A percentile compares a stretch with the other conserved stretches of the same genome.
These are phyloP conservation scores for Xylaria digitata DNA, from an alignment of 2,329 filamentous ascomycete species.

Conservation along the genomic window DNA sequence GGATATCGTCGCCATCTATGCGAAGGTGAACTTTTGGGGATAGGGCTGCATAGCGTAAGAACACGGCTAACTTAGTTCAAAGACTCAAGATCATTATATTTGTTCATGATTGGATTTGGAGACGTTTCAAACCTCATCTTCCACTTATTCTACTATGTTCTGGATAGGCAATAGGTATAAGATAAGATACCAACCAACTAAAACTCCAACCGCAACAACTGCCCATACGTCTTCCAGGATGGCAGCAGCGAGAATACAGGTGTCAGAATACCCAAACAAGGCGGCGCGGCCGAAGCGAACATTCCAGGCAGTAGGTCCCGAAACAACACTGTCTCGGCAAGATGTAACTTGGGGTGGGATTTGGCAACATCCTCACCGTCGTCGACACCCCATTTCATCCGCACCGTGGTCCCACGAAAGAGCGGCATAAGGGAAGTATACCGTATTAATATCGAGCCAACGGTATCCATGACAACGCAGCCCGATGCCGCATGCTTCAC, in stretches of 20 bases:
- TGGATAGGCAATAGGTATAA: not conserved
- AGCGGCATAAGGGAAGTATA: conserved; percentile 30
- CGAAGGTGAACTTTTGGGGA: not conserved
- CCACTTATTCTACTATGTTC: not conserved
- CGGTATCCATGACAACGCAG: conserved; percentile 29
- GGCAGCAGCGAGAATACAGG: conserved; percentile 33
- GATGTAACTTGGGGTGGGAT: conserved; percentile 20
- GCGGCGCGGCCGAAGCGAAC: conserved; percentile 31
- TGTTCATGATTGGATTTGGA: not conserved
- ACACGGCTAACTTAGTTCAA: not conserved
- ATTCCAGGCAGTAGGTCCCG: conserved; percentile 28
- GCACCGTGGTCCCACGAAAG: conserved; percentile 28
- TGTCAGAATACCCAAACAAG: conserved; percentile 27
- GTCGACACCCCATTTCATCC: conserved; percentile 34
- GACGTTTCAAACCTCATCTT: not conserved
- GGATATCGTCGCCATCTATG: not conserved
- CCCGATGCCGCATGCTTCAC: conserved; percentile 28
- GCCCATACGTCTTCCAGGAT: conserved; percentile 31
- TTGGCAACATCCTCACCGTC: conserved; percentile 31
- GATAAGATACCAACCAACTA: not conserved
- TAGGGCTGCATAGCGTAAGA: not conserved
- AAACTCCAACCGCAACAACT: conserved; percentile 35
- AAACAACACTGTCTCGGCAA: conserved; percentile 29
- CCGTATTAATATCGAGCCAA: conserved; percentile 30
- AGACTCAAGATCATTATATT: not conserved